These are phyloP conservation scores for Colletotrichum tabaci DNA, from an alignment of 2,329 filamentous ascomycete species.

Conservation along the genomic window DNA sequence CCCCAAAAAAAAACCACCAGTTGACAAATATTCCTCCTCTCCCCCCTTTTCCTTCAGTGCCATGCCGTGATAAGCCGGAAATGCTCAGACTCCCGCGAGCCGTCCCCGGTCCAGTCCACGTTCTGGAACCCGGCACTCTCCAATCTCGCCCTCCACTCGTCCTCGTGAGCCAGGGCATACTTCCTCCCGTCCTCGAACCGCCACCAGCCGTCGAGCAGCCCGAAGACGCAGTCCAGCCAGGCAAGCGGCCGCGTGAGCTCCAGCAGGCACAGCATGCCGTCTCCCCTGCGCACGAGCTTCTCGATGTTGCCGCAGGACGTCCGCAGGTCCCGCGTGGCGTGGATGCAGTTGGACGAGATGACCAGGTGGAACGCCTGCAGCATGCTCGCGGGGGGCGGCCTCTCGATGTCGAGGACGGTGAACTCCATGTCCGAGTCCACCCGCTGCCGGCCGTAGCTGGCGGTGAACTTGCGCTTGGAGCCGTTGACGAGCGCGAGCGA, in stretches of 20 bases:
- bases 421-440: constrained; percentile 46
- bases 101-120: constrained; percentile 47
- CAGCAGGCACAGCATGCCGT: constrained; percentile 49
- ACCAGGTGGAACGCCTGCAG: constrained; percentile 49
- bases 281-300: constrained; percentile 45
- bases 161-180: constrained; percentile 44
- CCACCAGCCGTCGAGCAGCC: constrained; percentile 55
- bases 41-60: background rate
- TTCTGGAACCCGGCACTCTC: constrained; percentile 43
- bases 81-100: constrained; percentile 44
- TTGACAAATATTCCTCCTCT: no score
- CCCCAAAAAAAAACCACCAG: no score
- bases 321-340: constrained; percentile 41
- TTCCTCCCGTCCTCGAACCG: constrained; percentile 48
- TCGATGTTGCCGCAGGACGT: constrained; percentile 34
- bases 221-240: constrained; percentile 52
- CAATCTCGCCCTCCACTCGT: constrained; percentile 45
- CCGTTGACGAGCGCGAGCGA: constrained; percentile 50
- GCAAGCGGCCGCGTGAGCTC: constrained; percentile 48
- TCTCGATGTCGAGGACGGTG: constrained; percentile 51
- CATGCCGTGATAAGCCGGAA: constrained; percentile 3
- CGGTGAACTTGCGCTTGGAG: constrained; percentile 46
- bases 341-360: constrained; percentile 54
- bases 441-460: constrained; percentile 11
- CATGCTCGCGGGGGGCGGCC: constrained; percentile 40